Conservation (phyloP, 352 stramenopile species). For the Globisporangium alternatum region DNA sequence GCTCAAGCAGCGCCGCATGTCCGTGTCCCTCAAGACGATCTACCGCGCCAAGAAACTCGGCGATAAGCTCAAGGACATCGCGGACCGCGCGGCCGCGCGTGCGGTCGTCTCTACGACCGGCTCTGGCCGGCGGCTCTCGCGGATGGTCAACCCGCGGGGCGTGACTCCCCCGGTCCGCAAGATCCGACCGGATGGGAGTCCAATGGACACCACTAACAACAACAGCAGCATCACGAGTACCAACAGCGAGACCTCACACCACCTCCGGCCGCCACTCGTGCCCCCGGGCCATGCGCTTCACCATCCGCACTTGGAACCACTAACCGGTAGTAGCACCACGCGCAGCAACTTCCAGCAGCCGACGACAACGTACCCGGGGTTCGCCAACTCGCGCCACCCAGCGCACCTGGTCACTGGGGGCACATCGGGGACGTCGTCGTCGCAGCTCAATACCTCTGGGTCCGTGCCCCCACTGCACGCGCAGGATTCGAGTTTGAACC, state of each 20-base stretch:
- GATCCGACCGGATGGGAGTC: slow-evolving; percentile 5
- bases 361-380: neutral
- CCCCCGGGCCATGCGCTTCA: neutral
- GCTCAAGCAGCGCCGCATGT: slow-evolving; percentile 70
- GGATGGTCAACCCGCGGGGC: slow-evolving; percentile 4
- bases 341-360: neutral
- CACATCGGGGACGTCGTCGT: neutral
- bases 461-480: neutral
- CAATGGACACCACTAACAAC: neutral
- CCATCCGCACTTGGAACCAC: neutral
- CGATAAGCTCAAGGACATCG: slow-evolving; percentile 82
- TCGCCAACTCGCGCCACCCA: neutral
- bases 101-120: slow-evolving; percentile 13
- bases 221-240: neutral
- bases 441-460: neutral
- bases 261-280: neutral
- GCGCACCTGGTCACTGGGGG: neutral
- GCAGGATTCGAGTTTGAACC: slow-evolving; percentile 7
- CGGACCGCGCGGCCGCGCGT: slow-evolving; percentile 41
- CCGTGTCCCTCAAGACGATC: slow-evolving; percentile 65
- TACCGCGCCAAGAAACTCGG: slow-evolving; percentile 79
- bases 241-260: neutral
- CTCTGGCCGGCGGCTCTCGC: slow-evolving; percentile 26
- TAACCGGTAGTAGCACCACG: neutral
- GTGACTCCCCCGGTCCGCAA: neutral